These are phyloP conservation scores for Cylindrotheca fusiformis DNA, from an alignment of 108 stramenopile species.

Conservation along the genomic window DNA sequence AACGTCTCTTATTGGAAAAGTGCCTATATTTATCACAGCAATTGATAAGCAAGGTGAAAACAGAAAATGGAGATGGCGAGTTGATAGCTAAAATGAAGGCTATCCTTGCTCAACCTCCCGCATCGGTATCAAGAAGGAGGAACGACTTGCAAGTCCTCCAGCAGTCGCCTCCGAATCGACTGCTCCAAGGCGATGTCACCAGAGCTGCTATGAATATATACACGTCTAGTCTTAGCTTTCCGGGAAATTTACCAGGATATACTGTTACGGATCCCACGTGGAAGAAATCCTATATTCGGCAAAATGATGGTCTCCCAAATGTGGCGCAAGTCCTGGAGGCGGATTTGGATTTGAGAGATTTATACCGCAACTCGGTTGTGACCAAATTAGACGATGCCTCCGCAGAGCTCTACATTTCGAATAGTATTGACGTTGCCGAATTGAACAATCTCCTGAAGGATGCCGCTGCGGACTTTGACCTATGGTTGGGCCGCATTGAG, in stretches of 20 bases:
- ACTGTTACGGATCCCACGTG: conserved; percentile 8
- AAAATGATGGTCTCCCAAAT: conserved; percentile 53
- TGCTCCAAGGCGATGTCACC: not conserved
- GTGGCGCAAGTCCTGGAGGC: conserved; percentile 48
- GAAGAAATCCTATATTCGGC: conserved; percentile 16
- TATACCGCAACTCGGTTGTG: conserved; percentile 64
- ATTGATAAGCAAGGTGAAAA: not conserved
- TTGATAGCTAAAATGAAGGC: not conserved
- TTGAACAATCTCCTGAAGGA: not conserved
- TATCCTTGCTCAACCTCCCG: not conserved
- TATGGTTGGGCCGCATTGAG: conserved; percentile 4
- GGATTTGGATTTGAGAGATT: conserved; percentile 75
- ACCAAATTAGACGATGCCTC: conserved; percentile 59
- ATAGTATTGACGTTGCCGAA: not conserved
- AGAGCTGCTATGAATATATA: conserved; percentile 7
- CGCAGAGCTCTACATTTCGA: conserved; percentile 44
- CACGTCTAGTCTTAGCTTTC: not conserved
- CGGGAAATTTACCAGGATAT: not conserved
- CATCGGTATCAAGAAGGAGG: not conserved
- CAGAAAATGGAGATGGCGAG: not conserved
- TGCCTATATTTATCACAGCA: not conserved
- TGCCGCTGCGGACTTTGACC: not conserved
- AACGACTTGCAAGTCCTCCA: not conserved
- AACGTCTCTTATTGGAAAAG: conserved; percentile 7
- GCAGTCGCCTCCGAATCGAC: not conserved